phyloP scores from a whole-genome alignment of 805 yeast species.

The Wickerhamiella alocasiicola region DNA sequence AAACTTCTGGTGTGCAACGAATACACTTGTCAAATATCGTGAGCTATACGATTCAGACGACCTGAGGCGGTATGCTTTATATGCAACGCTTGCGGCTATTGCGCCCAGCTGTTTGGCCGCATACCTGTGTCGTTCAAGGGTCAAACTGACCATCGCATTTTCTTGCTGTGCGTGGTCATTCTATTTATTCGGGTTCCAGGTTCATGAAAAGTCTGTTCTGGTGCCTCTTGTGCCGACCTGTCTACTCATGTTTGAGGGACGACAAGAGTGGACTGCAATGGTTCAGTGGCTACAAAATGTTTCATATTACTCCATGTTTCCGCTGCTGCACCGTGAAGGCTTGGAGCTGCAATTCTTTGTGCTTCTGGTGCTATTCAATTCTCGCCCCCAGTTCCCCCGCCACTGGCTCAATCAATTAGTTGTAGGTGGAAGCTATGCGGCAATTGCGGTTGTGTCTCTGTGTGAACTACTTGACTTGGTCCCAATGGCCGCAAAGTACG shows the following conservation, averaged over 20 bases:
- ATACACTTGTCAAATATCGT: slow-evolving; percentile 61
- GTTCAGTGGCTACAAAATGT: slow-evolving; percentile 80
- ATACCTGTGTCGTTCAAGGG: slow-evolving; percentile 28
- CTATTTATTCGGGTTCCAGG: slow-evolving; percentile 84
- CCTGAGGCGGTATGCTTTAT: slow-evolving; percentile 41
- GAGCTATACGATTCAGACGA: slow-evolving; percentile 39
- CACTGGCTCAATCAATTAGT: slow-evolving; percentile 38
- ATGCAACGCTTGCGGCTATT: slow-evolving; percentile 33
- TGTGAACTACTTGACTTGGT: slow-evolving; percentile 48
- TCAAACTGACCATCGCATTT: slow-evolving; percentile 54
- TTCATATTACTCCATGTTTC: slow-evolving; percentile 78
- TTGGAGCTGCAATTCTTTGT: slow-evolving; percentile 60
- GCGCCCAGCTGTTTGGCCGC: slow-evolving; percentile 44
- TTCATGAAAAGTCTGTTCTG: slow-evolving; percentile 85
- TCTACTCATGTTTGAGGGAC: slow-evolving; percentile 40
- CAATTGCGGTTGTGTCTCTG: slow-evolving; percentile 39
- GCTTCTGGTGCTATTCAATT: slow-evolving; percentile 48
- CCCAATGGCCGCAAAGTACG: slow-evolving; percentile 33
- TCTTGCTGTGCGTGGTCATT: slow-evolving; percentile 79
- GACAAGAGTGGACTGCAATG: slow-evolving; percentile 36
- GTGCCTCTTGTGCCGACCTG: slow-evolving; percentile 81
- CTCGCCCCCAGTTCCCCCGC: slow-evolving; percentile 39
- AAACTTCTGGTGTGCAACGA: slow-evolving; percentile 94
- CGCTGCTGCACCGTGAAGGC: slow-evolving; percentile 66
- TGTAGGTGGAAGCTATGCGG: slow-evolving; percentile 41